Evolutionary conservation across 2,329 filamentous ascomycete species (phyloP).

Genomic region (Penicillium hordei): DNA sequence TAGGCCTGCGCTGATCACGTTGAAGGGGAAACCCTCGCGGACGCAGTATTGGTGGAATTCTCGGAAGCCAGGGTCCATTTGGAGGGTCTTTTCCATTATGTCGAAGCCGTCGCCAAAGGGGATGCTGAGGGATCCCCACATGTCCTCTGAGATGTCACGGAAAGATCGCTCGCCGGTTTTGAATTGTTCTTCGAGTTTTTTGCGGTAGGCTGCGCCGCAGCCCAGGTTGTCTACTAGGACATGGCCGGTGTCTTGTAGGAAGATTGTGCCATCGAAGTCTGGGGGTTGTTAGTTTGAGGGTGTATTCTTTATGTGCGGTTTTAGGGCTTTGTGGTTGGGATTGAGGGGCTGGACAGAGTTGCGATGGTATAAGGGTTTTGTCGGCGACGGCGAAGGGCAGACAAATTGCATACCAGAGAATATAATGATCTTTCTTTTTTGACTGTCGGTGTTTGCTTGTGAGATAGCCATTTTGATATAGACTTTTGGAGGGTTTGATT

Average conservation of each 20-base stretch:
- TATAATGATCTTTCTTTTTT: conserved; percentile 47
- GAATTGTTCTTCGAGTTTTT: conserved; percentile 63
- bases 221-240: conserved; percentile 67
- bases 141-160: conserved; percentile 69
- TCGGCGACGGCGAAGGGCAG: neutral
- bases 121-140: conserved; percentile 67
- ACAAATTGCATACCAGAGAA: conserved; percentile 42
- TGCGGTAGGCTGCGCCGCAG: conserved; percentile 58
- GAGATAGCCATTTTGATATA: conserved; percentile 5
- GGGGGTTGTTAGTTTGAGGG: neutral
- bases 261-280: conserved; percentile 73
- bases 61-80: conserved; percentile 64
- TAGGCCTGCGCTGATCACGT: conserved; percentile 67
- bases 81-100: conserved; percentile 61
- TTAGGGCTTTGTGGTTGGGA: neutral
- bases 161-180: conserved; percentile 65
- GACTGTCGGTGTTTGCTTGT: conserved; percentile 15
- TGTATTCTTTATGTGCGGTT: neutral
- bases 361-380: neutral
- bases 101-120: conserved; percentile 68
- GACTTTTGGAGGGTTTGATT: neutral
- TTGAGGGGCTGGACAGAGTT: neutral
- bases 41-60: conserved; percentile 66
- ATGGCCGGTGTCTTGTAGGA: conserved; percentile 70
- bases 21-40: conserved; percentile 64